Percentiles rank a stretch among this genome's conserved stretches.
Evolutionary conservation across 306 rosid species (phyloP).

Genomic region (Quillaja saponaria): DNA sequence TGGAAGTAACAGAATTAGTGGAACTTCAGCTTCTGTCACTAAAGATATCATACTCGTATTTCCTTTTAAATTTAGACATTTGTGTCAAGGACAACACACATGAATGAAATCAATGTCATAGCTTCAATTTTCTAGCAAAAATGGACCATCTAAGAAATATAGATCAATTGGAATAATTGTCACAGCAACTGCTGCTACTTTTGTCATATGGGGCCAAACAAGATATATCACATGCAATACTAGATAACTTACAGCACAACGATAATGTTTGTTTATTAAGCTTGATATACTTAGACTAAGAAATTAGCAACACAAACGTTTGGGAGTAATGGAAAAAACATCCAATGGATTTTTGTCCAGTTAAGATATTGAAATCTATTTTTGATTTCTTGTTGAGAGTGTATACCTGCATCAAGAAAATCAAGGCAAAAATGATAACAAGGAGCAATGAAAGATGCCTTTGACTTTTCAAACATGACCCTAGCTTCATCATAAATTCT

Average conservation of each 20-base stretch:
- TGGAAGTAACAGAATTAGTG: slow-evolving; percentile 1
- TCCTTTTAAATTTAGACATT: slow-evolving; percentile 8
- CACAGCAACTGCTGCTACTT: too few species aligned
- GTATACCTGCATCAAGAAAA: slow-evolving; percentile 91
- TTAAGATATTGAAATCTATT: too few species aligned
- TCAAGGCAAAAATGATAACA: slow-evolving; percentile 58
- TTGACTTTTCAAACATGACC: slow-evolving; percentile 62
- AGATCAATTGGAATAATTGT: neutral
- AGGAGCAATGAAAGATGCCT: slow-evolving; percentile 61
- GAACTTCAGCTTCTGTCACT: neutral
- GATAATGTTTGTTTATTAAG: too few species aligned
- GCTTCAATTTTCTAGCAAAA: neutral
- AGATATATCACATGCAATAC: too few species aligned
- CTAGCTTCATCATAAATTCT: slow-evolving; percentile 45
- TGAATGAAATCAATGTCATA: neutral
- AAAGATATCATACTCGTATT: neutral
- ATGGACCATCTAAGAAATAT: neutral
- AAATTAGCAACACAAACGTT: too few species aligned
- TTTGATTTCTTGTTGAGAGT: neutral
- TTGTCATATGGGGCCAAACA: too few species aligned
- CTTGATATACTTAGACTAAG: too few species aligned
- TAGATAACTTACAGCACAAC: too few species aligned
- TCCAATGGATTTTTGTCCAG: too few species aligned
- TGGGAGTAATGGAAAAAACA: too few species aligned
- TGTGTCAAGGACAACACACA: neutral